phyloP scores from a whole-genome alignment of 2,329 filamentous ascomycete genomes.

The Pestalotiopsis fici region DNA sequence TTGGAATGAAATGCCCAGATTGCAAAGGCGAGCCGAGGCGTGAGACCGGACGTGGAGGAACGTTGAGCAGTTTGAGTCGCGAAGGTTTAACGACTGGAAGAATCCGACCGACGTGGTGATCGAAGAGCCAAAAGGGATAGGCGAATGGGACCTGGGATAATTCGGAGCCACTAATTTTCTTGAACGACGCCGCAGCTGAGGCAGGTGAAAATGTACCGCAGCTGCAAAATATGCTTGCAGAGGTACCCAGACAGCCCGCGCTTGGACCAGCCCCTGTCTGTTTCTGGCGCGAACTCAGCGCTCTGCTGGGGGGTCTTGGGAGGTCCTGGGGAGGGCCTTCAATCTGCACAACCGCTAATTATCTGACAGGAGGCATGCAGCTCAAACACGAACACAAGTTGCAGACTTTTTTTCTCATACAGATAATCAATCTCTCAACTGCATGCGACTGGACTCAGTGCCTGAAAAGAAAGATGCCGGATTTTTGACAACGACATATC shows the following conservation, averaged over 20 bases:
- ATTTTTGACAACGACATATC: neutral
- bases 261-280: neutral
- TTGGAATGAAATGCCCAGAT: slow-evolving; percentile 4
- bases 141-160: slow-evolving; percentile 5
- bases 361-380: neutral
- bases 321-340: neutral
- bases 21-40: neutral
- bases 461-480: neutral
- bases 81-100: slow-evolving; percentile 5
- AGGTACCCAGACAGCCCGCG: neutral
- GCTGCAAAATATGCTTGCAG: neutral
- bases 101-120: slow-evolving; percentile 9
- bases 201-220: neutral
- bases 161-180: slow-evolving; percentile 9
- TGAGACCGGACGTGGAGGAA: neutral
- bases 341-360: neutral
- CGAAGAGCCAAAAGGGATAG: slow-evolving; percentile 9
- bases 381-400: neutral
- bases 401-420: neutral
- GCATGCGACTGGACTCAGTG: neutral
- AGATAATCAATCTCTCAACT: neutral
- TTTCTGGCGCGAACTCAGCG: neutral
- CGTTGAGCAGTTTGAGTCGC: slow-evolving; percentile 16
- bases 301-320: neutral
- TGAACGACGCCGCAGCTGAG: neutral